Evolutionary conservation across 257 asterid genomes (phyloP), one percentile per base, ranked within the genome.

Genomic region (Orobanche coerulescens): DNA sequence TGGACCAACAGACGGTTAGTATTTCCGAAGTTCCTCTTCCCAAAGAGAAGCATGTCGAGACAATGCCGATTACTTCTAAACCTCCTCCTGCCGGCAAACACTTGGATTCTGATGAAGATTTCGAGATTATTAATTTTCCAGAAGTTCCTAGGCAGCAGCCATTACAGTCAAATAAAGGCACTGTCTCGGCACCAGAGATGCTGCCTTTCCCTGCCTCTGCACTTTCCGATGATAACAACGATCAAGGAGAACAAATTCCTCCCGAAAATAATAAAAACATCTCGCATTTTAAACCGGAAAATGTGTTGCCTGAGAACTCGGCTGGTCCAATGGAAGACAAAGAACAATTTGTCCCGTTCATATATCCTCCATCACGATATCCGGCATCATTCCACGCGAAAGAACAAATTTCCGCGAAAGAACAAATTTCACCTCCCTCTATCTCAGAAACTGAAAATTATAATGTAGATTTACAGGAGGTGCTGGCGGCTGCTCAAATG

Each of bases 131-230:
- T 33, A 90, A 84, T 76, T 81, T 85, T 65, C 93, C 94, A 3
- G 96, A 89, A 63, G 94, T 93, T 53, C 94, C 95, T 43, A 81
- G 56, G 67, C 90, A 69, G 61, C 79, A 25, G 19, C 2, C 90
- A 25, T 61, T 82, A 49, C 83, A 76, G 59, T 26, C 86, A 36
- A 72, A 67, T 52, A 73, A 73, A 25, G 77, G 73, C 64, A 15
- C 57, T 2, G 77, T 30, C 47, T 72, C 93, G 16, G 69, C 78
- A 46, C 95, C 94, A 16, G 91, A 73, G 76, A 84, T 84, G 95
- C 80, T 90, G 43, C 95, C 95, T 56, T 87, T 85, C 67, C 98
- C 94, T 15, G 83, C 77, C 49, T 67, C 86, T 60, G 94, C 93
- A 49, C 69, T 84, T 20, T 79, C 94, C 13, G 87, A 85, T 26